Percentiles rank a stretch among this genome's conserved stretches.
phyloP scores from a whole-genome alignment of 2,329 filamentous ascomycete species.

The Diplodia mutila region DNA sequence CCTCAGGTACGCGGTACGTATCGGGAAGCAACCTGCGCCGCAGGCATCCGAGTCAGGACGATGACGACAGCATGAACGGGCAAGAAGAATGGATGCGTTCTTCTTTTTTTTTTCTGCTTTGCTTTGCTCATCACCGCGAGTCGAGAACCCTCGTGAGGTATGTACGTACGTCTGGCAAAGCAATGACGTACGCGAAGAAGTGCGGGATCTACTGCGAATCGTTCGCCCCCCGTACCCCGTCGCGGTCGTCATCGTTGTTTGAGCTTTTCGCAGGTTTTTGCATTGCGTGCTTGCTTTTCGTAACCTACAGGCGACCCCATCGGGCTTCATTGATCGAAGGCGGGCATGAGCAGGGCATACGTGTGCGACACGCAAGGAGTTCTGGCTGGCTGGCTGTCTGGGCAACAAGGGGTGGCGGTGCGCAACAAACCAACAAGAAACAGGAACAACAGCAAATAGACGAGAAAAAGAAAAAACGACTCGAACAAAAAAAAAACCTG shows the following conservation, averaged over 20 bases:
- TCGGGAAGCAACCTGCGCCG: background rate
- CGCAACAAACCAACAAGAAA: background rate
- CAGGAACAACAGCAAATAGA: background rate
- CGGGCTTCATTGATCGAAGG: background rate
- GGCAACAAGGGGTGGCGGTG: background rate
- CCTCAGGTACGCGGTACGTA: background rate
- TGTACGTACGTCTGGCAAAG: background rate
- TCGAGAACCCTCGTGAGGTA: too few relatives aligned
- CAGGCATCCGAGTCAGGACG: background rate
- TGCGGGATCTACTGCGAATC: background rate
- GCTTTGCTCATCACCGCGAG: background rate
- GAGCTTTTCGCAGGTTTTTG: background rate
- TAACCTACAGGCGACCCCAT: too few relatives aligned
- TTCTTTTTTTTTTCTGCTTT: background rate
- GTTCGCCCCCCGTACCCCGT: too few relatives aligned
- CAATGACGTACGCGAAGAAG: background rate
- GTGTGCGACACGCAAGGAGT: background rate
- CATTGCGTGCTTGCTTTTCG: background rate
- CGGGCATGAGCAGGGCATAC: background rate
- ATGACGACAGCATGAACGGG: background rate
- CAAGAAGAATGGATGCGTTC: background rate
- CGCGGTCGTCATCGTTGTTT: background rate
- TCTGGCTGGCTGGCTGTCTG: background rate
- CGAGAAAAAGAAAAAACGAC: background rate
- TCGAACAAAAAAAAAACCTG: background rate